Conservation (phyloP, 768 basidiomycete genomes). For the Auriscalpium vulgare region DNA sequence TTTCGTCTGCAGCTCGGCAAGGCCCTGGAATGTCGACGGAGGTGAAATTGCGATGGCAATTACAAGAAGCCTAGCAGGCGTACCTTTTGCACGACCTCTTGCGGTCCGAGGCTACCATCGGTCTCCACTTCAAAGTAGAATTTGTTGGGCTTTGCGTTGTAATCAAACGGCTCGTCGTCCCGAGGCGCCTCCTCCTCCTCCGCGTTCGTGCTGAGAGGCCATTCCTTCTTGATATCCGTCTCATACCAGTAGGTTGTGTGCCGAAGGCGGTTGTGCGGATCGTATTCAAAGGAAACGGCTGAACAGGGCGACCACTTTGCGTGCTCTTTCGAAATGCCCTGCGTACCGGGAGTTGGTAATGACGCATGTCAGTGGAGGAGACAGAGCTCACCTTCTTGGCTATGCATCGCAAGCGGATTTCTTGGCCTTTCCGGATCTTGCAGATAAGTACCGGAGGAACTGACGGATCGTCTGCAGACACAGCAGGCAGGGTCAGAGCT, state of each 20-base stretch:
- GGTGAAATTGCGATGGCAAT: neutral
- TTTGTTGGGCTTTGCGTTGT: conserved; percentile 74
- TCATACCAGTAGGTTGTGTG: conserved; percentile 97
- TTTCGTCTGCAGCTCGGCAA: conserved; percentile 73
- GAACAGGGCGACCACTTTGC: conserved; percentile 98
- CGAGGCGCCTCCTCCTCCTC: conserved; percentile 73
- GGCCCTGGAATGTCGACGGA: conserved; percentile 40
- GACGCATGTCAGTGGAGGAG: neutral
- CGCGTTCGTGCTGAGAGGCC: conserved; percentile 87
- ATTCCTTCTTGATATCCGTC: conserved; percentile 70
- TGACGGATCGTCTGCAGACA: conserved; percentile 45
- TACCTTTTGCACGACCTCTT: conserved; percentile 86
- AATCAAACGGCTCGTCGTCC: conserved; percentile 83
- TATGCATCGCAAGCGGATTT: conserved; percentile 74
- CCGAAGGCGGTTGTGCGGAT: conserved; percentile 93
- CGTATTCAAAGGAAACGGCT: conserved; percentile 94
- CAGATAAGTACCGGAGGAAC: conserved; percentile 73
- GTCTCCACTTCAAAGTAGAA: conserved; percentile 96
- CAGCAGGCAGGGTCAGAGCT: conserved; percentile 3
- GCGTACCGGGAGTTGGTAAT: conserved; percentile 1
- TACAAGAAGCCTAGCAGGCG: conserved; percentile 7
- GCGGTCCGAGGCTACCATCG: conserved; percentile 81
- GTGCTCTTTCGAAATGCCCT: conserved; percentile 98
- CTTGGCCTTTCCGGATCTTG: conserved; percentile 92
- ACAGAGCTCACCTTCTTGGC: conserved; percentile 76